Conservation (phyloP, 768 basidiomycete species). For the Pulveroboletus ravenelii region DNA sequence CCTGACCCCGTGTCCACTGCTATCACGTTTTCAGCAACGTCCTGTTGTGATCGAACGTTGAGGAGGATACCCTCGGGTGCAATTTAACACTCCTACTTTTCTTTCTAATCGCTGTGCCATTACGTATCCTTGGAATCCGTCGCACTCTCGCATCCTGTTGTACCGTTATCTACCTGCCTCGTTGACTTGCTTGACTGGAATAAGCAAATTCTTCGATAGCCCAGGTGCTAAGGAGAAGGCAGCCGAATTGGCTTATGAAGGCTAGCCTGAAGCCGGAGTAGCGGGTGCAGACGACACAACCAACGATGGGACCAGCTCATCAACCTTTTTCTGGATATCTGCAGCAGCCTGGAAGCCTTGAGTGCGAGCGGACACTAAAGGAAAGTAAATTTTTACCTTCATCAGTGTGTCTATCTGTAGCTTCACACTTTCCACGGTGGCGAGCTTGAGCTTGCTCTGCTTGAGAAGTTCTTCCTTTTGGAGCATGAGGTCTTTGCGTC, state of each 20-base stretch:
- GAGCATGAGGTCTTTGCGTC: slow-evolving; percentile 59
- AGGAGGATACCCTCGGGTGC: slow-evolving; percentile 26
- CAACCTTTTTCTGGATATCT: slow-evolving; percentile 73
- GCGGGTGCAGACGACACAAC: slow-evolving; percentile 28
- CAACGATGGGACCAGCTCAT: slow-evolving; percentile 53
- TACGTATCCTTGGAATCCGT: slow-evolving; percentile 23
- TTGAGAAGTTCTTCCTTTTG: slow-evolving; percentile 79
- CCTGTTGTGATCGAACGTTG: slow-evolving; percentile 13
- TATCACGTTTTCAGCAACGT: slow-evolving; percentile 16
- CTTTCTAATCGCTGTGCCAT: slow-evolving; percentile 17
- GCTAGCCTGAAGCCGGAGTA: slow-evolving; percentile 25
- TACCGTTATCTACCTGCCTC: slow-evolving; percentile 27
- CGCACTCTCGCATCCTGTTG: slow-evolving; percentile 20
- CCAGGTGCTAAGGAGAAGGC: not conserved
- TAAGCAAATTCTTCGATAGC: slow-evolving; percentile 4
- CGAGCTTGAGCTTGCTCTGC: slow-evolving; percentile 67
- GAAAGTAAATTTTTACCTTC: slow-evolving; percentile 45
- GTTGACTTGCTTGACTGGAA: slow-evolving; percentile 4
- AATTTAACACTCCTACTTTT: slow-evolving; percentile 11
- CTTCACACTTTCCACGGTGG: slow-evolving; percentile 75
- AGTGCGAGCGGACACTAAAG: slow-evolving; percentile 2
- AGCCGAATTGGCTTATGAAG: slow-evolving; percentile 5
- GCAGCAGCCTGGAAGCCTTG: slow-evolving; percentile 49
- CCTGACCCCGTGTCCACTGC: slow-evolving; percentile 10
- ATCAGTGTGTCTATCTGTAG: slow-evolving; percentile 69